Evolutionary conservation across 2,329 filamentous ascomycete genomes (phyloP), one percentile per base, ranked within the genome.

Genomic region (Acephala macrosclerotiorum): DNA sequence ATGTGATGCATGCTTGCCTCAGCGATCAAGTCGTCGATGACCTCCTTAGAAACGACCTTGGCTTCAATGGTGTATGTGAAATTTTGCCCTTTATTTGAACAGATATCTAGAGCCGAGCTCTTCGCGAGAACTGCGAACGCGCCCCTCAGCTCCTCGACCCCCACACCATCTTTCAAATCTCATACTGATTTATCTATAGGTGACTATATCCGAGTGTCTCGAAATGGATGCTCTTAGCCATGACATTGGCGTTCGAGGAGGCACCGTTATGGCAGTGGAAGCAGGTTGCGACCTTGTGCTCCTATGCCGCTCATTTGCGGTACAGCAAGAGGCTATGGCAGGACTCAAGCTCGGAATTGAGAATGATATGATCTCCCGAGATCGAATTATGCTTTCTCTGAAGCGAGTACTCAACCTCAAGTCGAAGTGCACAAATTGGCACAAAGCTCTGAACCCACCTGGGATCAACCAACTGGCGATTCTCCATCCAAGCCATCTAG

Each of bases 171-270:
- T n/a, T n/a, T n/a, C n/a, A n/a, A n/a, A n/a, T n/a, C n/a, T n/a
- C n/a, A n/a, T n/a, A n/a, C n/a, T n/a, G n/a, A n/a, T n/a, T n/a
- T n/a, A n/a, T n/a, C n/a, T n/a, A n/a, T n/a, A n/a, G n/a, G n/a
- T n/a, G n/a, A 94, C 96, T 26, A 93, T 98, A 58, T 97, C 94
- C 0, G 95, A 98, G 76, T 98, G 95, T 71, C 81, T 98, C 8
- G 95, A 97, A 77, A 98, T 98, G 95, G 94, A 97, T 75, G 94
- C 94, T 0, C 85, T 98, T 9, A 96, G 93, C 70, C 93, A 97
- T 75, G 96, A 97, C 73, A 96, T 98, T 58, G 95, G 95, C n/a
- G 94, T 99, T 20, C 94, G 95, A 71, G 95, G 96, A 47, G 96
- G 96, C 14, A 97, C 95, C 0, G 93, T 98, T 72, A 97, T 97